Base-by-base conservation (phyloP, 2,329 filamentous ascomycete species). In the Fusarium algeriense region DNA sequence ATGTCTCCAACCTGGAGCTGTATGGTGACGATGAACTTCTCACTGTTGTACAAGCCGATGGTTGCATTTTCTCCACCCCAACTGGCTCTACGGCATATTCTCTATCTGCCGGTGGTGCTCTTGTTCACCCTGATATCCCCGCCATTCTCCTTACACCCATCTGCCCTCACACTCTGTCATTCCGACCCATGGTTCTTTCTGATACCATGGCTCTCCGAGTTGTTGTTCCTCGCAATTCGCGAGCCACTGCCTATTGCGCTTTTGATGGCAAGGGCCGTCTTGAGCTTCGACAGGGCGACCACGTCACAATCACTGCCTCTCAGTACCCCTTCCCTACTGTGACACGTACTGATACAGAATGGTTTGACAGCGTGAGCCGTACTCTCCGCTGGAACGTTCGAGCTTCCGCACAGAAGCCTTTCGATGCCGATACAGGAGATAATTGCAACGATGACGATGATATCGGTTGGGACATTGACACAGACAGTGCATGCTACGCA, bases 311-410 rank as follows among this genome's bases (percentile, higher is more conserved):
- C 76, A 94, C 95, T 43, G 96, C 96, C 6, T 97, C 93, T 34
- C 94, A 97, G 79, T 99, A 98, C 78, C 96, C 96, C 1, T 98
- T 99, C 84, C 96, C 96, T 5, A 98, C 96, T 2, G 95, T 99
- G 45, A 93, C 97, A 63, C 92, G 94, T 71, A 93, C 92, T 70
- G 91, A 91, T 67, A 93, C 92, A 2, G 96, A 99, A 81, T 99
- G 96, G 96, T 98, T 99, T 79, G 93, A 98, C 81, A 97, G 93
- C 77, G 94, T 99, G 52, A 94, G 93, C 57, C 90, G 95, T 67
- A 97, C 95, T 6, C 86, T 99, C 64, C 89, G 95, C 69, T 99
- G 96, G 96, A 99, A 99, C 82, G 95, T 93, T 30, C 89, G 96
- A 48, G 95, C 94, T 7, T 95, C 95, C 8, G 91, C 92, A 59